These are phyloP conservation scores for Alternaria sp. DNA, from an alignment of 2,329 filamentous ascomycete genomes.

Conservation along the genomic window DNA sequence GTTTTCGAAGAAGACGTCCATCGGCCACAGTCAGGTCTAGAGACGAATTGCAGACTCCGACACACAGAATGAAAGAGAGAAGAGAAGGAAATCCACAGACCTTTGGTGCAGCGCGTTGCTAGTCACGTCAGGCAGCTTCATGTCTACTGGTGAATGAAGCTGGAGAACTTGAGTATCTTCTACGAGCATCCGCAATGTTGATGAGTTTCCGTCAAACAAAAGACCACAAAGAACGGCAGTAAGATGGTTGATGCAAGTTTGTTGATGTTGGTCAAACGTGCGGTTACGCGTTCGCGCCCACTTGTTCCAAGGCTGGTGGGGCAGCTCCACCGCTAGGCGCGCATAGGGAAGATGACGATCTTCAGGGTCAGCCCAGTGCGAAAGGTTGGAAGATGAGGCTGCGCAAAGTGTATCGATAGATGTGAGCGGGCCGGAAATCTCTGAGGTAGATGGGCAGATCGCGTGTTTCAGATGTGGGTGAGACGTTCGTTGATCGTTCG, in stretches of 20 bases:
- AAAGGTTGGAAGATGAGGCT: neutral
- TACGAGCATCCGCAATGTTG: neutral
- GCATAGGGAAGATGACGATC: conserved; percentile 12
- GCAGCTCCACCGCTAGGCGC: neutral
- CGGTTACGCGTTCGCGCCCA: neutral
- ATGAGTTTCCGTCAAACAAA: neutral
- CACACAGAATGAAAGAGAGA: neutral
- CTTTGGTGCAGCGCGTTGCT: neutral
- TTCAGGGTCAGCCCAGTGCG: conserved; percentile 11
- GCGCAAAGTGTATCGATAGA: neutral
- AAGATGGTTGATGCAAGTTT: neutral
- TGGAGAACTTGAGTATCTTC: neutral
- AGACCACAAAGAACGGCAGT: neutral
- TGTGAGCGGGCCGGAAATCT: conserved; percentile 2
- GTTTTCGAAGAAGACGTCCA: neutral
- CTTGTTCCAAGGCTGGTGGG: neutral
- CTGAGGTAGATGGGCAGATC: neutral
- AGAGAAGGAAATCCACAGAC: neutral
- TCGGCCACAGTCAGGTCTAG: neutral
- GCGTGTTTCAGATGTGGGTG: conserved; percentile 14
- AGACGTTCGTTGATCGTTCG: conserved; percentile 2
- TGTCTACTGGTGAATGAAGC: neutral
- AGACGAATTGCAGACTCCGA: neutral
- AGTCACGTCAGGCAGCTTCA: neutral
- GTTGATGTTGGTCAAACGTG: neutral